Base-by-base conservation (phyloP, 148 eudicot genomes). In the Spergularia marina region DNA sequence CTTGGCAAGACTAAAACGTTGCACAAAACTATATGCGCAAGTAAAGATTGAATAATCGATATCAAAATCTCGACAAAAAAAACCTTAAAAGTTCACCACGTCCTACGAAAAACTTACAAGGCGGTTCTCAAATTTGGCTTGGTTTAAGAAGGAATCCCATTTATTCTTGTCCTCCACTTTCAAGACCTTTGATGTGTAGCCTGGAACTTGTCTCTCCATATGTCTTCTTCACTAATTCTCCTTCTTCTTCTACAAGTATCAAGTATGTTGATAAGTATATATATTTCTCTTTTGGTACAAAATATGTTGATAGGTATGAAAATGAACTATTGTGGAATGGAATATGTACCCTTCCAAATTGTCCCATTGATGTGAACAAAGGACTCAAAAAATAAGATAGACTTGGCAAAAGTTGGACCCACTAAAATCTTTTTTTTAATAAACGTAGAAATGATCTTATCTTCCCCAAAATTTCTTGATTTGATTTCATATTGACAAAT, bases 141-240 rank as follows among this genome's bases (percentile, higher is more conserved):
- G 86, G 25, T 76, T 80, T 49, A 88, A 4, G 64, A 72, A 72
- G 17, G 74, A 79, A 58, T 89, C 88, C 97, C 97, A 91, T 5
- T 90, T 54, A 15, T 77, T 83, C 72, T 70, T 74, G 3, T 91
- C 85, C 6, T 85, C 87, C 0, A 91, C 85, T 75, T 82, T 80
- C 34, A 79, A 36, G 7, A 91, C 91, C 63, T 76, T 83, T 40
- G 83, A 71, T 75, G 72, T 85, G 59, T 44, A 75, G 7, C 56
- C 59, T 34, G 83, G 78, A 17, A 70, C 79, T 20, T 76, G 81
- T 13, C 30, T 62, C 68, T 79, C 86, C 90, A 84, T 87, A 8
- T 65, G 18, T 72, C 30, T 25, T 68, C 12, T 25, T 25, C n/a
- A 20, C 61, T 53, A 41, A 21, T 56, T 57, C 36, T 61, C 34